Conservation (phyloP, 768 basidiomycete species). For the Mycena leptocephala region DNA sequence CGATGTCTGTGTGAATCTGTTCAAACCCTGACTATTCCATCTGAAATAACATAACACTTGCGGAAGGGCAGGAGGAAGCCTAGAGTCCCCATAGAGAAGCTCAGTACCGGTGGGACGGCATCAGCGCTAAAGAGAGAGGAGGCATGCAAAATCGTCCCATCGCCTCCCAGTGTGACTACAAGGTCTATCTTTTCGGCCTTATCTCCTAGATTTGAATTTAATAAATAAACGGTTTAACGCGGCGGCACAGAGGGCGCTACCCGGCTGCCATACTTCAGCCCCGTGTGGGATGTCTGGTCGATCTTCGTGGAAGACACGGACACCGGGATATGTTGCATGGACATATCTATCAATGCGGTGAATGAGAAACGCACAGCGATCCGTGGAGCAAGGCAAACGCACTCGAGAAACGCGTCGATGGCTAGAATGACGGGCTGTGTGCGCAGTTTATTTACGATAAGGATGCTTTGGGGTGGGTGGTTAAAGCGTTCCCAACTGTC, state of each 20-base stretch:
- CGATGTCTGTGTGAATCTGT: slow-evolving; percentile 75
- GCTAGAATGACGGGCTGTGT: slow-evolving; percentile 85
- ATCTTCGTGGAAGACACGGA: slow-evolving; percentile 79
- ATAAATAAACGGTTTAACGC: neutral
- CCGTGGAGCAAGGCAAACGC: slow-evolving; percentile 41
- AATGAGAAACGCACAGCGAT: slow-evolving; percentile 20
- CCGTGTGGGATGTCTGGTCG: slow-evolving; percentile 76
- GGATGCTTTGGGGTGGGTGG: slow-evolving; percentile 72
- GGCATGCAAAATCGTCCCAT: slow-evolving; percentile 95
- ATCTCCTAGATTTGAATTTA: slow-evolving; percentile 51
- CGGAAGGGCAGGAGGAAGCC: slow-evolving; percentile 96
- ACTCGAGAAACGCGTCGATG: slow-evolving; percentile 83
- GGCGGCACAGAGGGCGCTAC: slow-evolving; percentile 50
- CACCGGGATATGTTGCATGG: slow-evolving; percentile 69
- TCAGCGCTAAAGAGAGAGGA: slow-evolving; percentile 92
- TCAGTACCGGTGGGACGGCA: slow-evolving; percentile 94
- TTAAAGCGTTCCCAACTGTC: slow-evolving; percentile 54
- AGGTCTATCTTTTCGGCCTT: slow-evolving; percentile 82
- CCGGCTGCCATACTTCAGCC: slow-evolving; percentile 77
- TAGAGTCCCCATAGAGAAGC: slow-evolving; percentile 94
- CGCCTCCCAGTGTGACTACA: slow-evolving; percentile 93
- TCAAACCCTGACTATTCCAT: neutral
- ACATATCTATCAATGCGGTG: slow-evolving; percentile 66
- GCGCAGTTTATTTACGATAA: slow-evolving; percentile 87
- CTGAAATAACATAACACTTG: slow-evolving; percentile 58